These are phyloP conservation scores for Ascocoryne sarcoides DNA, from an alignment of 2,329 filamentous ascomycete genomes.

Conservation along the genomic window DNA sequence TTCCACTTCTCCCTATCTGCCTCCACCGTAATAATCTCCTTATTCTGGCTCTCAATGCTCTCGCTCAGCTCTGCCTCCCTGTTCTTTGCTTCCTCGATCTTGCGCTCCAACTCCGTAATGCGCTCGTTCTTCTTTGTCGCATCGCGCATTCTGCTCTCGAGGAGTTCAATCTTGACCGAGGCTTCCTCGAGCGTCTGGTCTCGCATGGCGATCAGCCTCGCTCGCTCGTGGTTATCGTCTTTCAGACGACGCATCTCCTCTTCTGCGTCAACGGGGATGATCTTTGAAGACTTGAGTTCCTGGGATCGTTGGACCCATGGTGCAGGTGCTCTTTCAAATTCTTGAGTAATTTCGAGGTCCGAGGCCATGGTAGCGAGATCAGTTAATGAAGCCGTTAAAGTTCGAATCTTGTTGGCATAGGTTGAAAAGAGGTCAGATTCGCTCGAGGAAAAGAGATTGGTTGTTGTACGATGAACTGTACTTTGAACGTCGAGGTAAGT, in stretches of 20 bases:
- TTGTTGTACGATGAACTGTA: conserved; percentile 50
- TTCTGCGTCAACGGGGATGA: conserved; percentile 71
- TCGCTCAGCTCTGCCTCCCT: conserved; percentile 47
- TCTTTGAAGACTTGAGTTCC: conserved; percentile 75
- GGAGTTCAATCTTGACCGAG: conserved; percentile 85
- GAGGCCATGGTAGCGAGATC: conserved; percentile 63
- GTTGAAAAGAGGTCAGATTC: conserved; percentile 64
- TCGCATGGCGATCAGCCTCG: conserved; percentile 60
- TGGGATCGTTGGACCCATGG: conserved; percentile 81
- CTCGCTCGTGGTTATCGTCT: conserved; percentile 71
- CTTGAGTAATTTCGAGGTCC: conserved; percentile 63
- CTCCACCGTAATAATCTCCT: conserved; percentile 56
- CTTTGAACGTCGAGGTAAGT: conserved; percentile 58
- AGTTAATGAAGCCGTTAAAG: conserved; percentile 53
- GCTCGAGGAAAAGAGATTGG: conserved; percentile 41
- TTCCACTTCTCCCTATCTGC: conserved; percentile 62
- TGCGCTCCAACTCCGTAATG: conserved; percentile 55
- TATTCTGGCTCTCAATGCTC: conserved; percentile 58
- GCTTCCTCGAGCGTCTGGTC: conserved; percentile 81
- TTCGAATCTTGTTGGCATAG: conserved; percentile 58
- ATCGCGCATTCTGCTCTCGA: conserved; percentile 80
- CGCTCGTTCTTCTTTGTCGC: conserved; percentile 67
- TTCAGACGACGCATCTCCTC: conserved; percentile 74
- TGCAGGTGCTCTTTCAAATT: conserved; percentile 66
- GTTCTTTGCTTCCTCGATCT: conserved; percentile 45